Evolutionary conservation across 108 stramenopile genomes (phyloP).

Genomic region (Skeletonema grethae): DNA sequence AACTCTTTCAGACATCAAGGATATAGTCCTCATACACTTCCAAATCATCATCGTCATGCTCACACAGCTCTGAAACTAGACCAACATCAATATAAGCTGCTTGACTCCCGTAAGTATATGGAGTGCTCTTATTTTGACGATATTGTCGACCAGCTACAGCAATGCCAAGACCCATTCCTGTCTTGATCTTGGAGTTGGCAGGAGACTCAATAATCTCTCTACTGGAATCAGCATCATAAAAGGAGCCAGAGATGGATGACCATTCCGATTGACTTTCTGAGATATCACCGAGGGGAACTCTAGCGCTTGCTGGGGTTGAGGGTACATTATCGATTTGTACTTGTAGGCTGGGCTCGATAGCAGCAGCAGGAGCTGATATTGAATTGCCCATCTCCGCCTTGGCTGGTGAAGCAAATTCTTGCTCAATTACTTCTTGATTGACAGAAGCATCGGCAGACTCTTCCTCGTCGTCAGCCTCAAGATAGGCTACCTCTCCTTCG

Average conservation of each 20-base stretch:
- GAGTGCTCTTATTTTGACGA: neutral
- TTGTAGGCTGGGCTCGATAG: neutral
- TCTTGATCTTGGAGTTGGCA: neutral
- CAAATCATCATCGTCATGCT: neutral
- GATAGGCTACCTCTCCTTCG: neutral
- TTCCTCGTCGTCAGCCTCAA: neutral
- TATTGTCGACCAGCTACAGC: neutral
- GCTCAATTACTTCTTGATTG: neutral
- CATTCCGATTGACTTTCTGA: neutral
- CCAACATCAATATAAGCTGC: neutral
- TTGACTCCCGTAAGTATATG: neutral
- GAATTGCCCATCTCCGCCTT: neutral
- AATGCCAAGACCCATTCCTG: neutral
- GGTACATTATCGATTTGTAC: neutral
- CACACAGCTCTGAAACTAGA: neutral
- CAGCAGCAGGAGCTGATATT: neutral
- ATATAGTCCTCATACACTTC: conserved; percentile 1
- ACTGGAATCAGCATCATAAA: neutral
- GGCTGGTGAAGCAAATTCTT: neutral
- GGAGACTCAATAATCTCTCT: neutral
- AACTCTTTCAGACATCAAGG: neutral
- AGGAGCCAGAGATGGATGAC: neutral
- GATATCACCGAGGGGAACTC: neutral
- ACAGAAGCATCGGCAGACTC: neutral
- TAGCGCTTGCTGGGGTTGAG: neutral